Base-by-base conservation (phyloP, 208 protist species). In the Trypanosoma cruzi region DNA sequence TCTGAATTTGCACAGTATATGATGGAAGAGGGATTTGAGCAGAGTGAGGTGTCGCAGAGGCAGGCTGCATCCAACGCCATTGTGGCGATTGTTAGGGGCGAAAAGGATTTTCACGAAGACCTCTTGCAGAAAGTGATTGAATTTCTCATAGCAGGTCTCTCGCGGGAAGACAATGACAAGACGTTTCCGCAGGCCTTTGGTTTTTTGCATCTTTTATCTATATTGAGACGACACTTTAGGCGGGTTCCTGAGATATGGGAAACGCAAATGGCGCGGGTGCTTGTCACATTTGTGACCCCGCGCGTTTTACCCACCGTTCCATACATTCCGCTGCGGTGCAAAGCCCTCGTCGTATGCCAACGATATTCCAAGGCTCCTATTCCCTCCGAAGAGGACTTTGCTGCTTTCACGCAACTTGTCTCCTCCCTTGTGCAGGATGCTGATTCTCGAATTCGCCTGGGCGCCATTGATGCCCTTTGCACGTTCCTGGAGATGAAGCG, bases 301-400 rank as follows among this genome's bases (percentile, higher is more conserved):
- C 86, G 86, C 54, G 68, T 94, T 58, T 52, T 82, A 36, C 75
- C 85, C 8, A 67, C 63, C 13, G 69, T 81, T 61, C 67, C 73
- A 0, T 90, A 76, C 34, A 61, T 88, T 18, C 73, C 80, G 13
- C 69, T 96, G 26, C 86, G 89, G 32, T 94, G 84, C 77, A 96
- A 96, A 71, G 86, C 91, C 7, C 55, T 94, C 26, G 79, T 86
- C 16, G 83, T 93, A 28, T 94, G 87, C 60, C 81, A 93, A 77
- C 88, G 91, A 28, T 96, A 93, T 77, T 79, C 81, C 67, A 94
- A 92, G 77, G 87, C 82, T 42, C 88, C 86, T 13, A 93, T 94
- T 71, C 75, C 78, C 11, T 76, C 65, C 0, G 85, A 89, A 56
- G 68, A 76, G 20, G 80, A 92, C 77, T 94, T 94, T 69, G 81